Evolutionary conservation across 495 filamentous ascomycete species (phyloP).

Genomic region (Penicillium canariense): DNA sequence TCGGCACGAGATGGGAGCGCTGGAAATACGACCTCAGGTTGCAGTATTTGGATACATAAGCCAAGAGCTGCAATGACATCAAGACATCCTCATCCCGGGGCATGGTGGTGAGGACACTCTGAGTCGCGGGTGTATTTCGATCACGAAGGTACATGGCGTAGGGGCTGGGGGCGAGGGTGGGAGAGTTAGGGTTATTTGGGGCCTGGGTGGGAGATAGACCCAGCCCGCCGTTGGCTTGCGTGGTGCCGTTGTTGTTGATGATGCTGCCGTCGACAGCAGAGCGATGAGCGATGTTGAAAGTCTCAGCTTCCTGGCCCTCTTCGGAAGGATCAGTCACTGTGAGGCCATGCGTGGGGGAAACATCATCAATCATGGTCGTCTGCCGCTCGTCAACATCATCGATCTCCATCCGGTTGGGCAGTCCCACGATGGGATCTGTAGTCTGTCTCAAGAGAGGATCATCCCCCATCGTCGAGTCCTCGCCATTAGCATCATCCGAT

Average conservation of each 20-base stretch:
- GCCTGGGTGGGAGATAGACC: constrained; percentile 77
- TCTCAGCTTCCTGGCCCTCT: constrained; percentile 71
- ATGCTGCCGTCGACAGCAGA: constrained; percentile 85
- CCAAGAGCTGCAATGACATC: constrained; percentile 96
- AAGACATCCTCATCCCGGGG: constrained; percentile 95
- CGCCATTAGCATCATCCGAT: constrained; percentile 78
- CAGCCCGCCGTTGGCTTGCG: constrained; percentile 60
- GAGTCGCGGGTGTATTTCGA: constrained; percentile 58
- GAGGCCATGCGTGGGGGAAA: constrained; percentile 70
- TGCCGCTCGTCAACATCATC: constrained; percentile 74
- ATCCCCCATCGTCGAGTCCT: constrained; percentile 62
- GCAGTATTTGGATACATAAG: constrained; percentile 98
- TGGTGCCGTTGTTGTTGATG: constrained; percentile 57
- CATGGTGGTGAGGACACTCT: constrained; percentile 78
- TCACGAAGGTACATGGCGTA: constrained; percentile 77
- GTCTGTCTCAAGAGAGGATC: constrained; percentile 62
- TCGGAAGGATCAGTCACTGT: constrained; percentile 78
- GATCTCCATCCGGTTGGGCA: constrained; percentile 76
- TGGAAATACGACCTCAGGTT: constrained; percentile 94
- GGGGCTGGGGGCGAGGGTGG: constrained; percentile 65
- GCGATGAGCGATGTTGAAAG: constrained; percentile 95
- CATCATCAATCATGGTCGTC: constrained; percentile 66
- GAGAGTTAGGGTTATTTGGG: constrained; percentile 64
- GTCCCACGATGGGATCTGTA: constrained; percentile 69
- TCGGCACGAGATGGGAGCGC: constrained; percentile 87